Evolutionary conservation across 129 eudicot species (phyloP).

Genomic region (Calendula officinalis): DNA sequence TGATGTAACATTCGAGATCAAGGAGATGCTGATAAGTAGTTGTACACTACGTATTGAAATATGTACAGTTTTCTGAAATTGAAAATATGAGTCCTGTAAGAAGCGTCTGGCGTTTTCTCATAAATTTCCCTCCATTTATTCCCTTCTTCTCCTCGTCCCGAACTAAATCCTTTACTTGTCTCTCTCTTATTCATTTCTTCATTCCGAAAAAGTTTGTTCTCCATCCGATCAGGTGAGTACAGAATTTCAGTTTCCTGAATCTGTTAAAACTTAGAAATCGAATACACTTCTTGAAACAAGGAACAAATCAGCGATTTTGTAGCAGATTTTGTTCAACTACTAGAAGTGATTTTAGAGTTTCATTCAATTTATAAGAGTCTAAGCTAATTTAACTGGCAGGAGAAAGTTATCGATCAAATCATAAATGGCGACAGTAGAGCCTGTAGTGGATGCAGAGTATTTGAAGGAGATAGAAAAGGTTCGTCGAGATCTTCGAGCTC

Average conservation of each 20-base stretch:
- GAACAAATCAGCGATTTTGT: too few relatives aligned
- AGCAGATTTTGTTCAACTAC: not conserved
- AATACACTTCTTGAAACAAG: not conserved
- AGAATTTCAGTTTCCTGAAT: not conserved
- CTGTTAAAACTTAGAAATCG: constrained; percentile 2
- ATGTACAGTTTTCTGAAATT: constrained; percentile 12
- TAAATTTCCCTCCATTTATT: constrained; percentile 35
- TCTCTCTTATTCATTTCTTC: constrained; percentile 33
- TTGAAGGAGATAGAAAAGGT: constrained; percentile 76
- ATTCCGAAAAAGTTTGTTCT: not conserved
- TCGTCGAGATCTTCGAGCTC: constrained; percentile 83
- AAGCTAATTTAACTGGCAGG: not conserved
- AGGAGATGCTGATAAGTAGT: not conserved
- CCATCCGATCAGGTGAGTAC: constrained; percentile 11
- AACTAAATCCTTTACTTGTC: constrained; percentile 31
- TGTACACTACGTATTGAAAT: not conserved
- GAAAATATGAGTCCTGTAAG: constrained; percentile 7
- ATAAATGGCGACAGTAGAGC: constrained; percentile 28
- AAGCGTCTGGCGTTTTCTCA: constrained; percentile 5
- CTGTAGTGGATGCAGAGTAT: constrained; percentile 52
- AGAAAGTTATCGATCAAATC: not conserved
- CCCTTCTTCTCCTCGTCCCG: constrained; percentile 26
- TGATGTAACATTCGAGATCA: too few relatives aligned
- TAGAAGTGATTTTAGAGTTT: constrained; percentile 1
- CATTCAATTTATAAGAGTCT: not conserved